Evolutionary conservation across 257 asterid genomes (phyloP), one percentile per base, ranked within the genome.

Genomic region (Scutellaria galericulata): DNA sequence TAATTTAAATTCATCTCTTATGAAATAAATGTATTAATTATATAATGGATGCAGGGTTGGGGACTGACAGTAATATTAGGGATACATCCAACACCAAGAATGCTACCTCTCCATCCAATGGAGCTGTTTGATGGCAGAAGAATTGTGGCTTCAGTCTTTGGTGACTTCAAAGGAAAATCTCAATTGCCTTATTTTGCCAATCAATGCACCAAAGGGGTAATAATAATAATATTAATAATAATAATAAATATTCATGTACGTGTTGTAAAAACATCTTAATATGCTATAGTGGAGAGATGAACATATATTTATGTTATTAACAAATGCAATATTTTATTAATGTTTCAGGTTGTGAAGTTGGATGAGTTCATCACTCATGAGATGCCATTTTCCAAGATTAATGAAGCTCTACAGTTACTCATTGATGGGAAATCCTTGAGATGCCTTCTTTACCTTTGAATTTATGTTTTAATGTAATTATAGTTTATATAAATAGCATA

Each of bases 51-150:
- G 81, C 75, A 94, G 98, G 98, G 98, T 2, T 94, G 98, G 97
- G 98, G 98, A 0, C 75, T 91, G 22, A 87, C 96, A 0, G 90
- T 91, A 9, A 39, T 94, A 7, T 70, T 87, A 67, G 98, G 97
- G 15, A 81, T 94, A 22, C 98, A 94, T 60, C 86, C 91, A 13
- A 71, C 85, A 5, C 96, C 98, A 63, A 82, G 81, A 67, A 1
- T 88, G 85, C 84, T 94, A 0, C 96, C 97, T 22, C 79, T 94
- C 8, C 98, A 91, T 68, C 98, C 98, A 13, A 94, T 94, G 98
- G 96, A 94, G 76, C 53, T 94, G 6, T 94, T 94, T 46, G 85
- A 85, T 53, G 98, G 98, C 3, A 82, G 96, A 72, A 86, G 92
- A 78, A 94, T 94, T 1, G 90, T 89, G 1, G 96, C 76, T 13